Evolutionary conservation across 164 flowering plant species (phyloP), one percentile per base, ranked within the genome.

Genomic region (Warburgia ugandensis): DNA sequence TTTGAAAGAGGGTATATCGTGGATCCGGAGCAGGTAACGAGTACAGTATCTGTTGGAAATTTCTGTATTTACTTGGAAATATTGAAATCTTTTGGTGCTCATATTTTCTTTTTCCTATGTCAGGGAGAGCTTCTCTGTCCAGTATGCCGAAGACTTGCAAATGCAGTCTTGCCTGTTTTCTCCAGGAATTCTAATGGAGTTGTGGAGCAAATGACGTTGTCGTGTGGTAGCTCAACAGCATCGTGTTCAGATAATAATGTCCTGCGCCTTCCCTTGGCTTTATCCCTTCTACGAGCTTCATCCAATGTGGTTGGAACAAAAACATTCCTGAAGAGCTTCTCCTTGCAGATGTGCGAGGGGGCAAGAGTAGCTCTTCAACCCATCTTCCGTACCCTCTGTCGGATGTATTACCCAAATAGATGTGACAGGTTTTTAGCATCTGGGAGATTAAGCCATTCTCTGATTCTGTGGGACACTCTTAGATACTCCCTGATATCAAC

Each of bases 81-180:
- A n/a, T n/a, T n/a, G n/a, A n/a, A n/a, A n/a, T n/a, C n/a, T n/a
- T 5, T 61, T 16, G 23, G 1, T 19, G 22, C 39, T 44, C 17
- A 12, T 31, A 1, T 29, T 58, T 36, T 36, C 33, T 51, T 30
- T 10, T 26, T 21, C 35, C 9, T 52, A 12, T 61, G 35, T 52
- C 54, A 86, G 95, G 99, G 96, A 22, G 97, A 92, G 63, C 84
- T 92, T 55, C 79, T 88, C 5, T 92, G 98, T 60, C 98, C 98
- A 25, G 86, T 83, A 35, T 92, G 98, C 56, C 90, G 98, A 6
- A 78, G 81, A 38, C 80, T 92, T 48, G 88, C 88, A 45, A 92
- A 88, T 64, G 83, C 86, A 27, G 75, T 79, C 48, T 65, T 92
- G 74, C 94, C 99, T 28, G 70, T 75, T 44, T 23, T 68, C 17